Conservation (phyloP, 306 rosid genomes). For the Vicia sativa region DNA sequence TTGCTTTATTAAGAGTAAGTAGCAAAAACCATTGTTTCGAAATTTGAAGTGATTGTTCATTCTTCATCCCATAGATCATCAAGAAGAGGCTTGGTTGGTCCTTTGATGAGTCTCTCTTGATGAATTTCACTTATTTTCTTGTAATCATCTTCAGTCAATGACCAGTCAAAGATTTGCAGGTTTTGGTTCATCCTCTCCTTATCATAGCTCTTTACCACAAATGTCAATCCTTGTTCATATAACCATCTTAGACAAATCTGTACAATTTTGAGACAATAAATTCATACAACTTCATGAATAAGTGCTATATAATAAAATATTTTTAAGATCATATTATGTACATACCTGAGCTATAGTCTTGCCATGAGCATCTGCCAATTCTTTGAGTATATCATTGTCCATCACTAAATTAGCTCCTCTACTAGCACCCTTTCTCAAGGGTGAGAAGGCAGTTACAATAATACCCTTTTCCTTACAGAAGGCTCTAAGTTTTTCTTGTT, state of each 20-base stretch:
- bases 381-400: conserved; percentile 49
- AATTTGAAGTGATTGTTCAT: neutral
- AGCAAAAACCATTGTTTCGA: neutral
- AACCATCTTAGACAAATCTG: conserved; percentile 54
- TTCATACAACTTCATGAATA: neutral
- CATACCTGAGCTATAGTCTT: conserved; percentile 51
- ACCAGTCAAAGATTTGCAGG: conserved; percentile 49
- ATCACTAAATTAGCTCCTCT: conserved; percentile 45
- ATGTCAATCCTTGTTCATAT: conserved; percentile 45
- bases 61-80: conserved; percentile 54
- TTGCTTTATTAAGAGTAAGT: conserved; percentile 12
- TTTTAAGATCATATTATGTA: neutral
- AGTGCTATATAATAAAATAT: neutral
- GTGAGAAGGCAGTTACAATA: conserved; percentile 48
- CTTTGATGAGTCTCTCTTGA: conserved; percentile 51
- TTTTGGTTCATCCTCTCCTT: conserved; percentile 52
- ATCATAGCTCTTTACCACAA: conserved; percentile 53
- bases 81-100: conserved; percentile 55
- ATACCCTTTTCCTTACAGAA: conserved; percentile 50
- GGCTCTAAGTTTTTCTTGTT: conserved; percentile 44
- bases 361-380: conserved; percentile 46
- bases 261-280: neutral
- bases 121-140: conserved; percentile 46
- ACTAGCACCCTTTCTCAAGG: conserved; percentile 50
- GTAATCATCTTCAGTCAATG: conserved; percentile 44